Base-by-base conservation (phyloP, 2,329 filamentous ascomycete species). In the Pochonia chlamydosporia region DNA sequence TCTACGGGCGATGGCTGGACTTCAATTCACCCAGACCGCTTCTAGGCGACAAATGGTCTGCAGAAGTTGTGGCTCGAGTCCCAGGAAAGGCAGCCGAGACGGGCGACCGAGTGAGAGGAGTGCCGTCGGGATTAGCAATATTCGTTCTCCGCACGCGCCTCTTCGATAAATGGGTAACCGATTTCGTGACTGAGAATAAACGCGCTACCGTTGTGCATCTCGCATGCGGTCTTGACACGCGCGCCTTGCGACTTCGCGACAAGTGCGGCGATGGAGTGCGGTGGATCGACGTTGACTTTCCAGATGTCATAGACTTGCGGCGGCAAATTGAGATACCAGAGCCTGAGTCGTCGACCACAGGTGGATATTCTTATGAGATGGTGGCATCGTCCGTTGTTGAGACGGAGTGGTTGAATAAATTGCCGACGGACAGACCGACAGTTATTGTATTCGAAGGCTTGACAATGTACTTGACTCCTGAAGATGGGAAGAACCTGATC, bases 271-370 rank as follows among this genome's bases (percentile, higher is more conserved):
- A 31, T 3, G 45, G 47, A 4, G 53, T 59, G 11, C 52, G 59
- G 14, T 66, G 64, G 65, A 57, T 67, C 46, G 64, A 67, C 30
- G 49, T 64, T 21, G 65, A 68, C 42, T 46, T 65, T 14, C 61
- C 62, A 28, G 63, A 66, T 14, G 63, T 66, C 9, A 51, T 64
- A n/a, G 55, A 55, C 5, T 52, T 67, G 31, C 62, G 65, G 5
- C 45, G 47, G 7, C 54, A 53, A 31, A 49, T 66, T 4, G 52
- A 61, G 1, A 57, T 2, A 10, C 49, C 46, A 13, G 52, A 53
- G 24, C 56, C 61, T 4, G 20, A 11, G 35, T 18, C n/a, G n/a
- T n/a, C n/a, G n/a, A 18, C 14, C 14, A 10, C 31, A 3, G 31
- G 5, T 16, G 31, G 31, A 6, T 35, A 35, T 16, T 18, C 31